Base-by-base conservation (phyloP, 768 basidiomycete genomes). In the Suillus alpinus region DNA sequence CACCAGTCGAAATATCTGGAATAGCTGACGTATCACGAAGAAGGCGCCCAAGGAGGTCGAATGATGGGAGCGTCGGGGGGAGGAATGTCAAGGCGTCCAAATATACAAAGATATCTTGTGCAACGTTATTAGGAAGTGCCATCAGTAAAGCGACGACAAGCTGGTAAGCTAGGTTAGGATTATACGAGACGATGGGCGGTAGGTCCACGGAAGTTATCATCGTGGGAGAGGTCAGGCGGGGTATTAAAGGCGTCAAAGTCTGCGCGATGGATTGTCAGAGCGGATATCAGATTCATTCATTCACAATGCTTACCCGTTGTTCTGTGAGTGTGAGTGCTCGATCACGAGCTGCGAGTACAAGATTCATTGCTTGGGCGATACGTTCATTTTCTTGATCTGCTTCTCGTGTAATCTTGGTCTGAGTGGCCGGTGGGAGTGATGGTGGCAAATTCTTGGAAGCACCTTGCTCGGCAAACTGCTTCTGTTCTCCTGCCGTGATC, bases 261-360 rank as follows among this genome's bases (percentile, higher is more conserved):
- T 89, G 71, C 37, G 16, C 40, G 26, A 50, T 56, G 37, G 31
- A 53, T 26, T 3, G 6, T 55, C 23, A 20, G 13, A 16, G 59
- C 26, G 55, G 55, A 20, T 37, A n/a, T 16, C 18, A 34, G 18
- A 39, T n/a, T 7, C 23, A 39, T 31, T 13, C 18, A 6, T 20
- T 32, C 8, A 9, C 29, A 59, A 59, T 47, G 53, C 32, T 59
- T 69, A 89, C 87, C 59, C 89, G 84, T 78, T 88, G 88, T 77
- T 92, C 91, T 41, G 87, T 80, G 56, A 92, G 82, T 39, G 84
- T 87, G 46, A 92, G 82, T 29, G 87, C 88, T 56, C 91, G 85
- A 62, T 86, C 83, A 57, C 88, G 84, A 44, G 87, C 89, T 40
- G 83, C 80, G 16, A 92, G 78, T 32, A 92, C 77, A 20, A 92